Conservation (phyloP, 768 basidiomycete genomes). For the Tricholoma sp. region DNA sequence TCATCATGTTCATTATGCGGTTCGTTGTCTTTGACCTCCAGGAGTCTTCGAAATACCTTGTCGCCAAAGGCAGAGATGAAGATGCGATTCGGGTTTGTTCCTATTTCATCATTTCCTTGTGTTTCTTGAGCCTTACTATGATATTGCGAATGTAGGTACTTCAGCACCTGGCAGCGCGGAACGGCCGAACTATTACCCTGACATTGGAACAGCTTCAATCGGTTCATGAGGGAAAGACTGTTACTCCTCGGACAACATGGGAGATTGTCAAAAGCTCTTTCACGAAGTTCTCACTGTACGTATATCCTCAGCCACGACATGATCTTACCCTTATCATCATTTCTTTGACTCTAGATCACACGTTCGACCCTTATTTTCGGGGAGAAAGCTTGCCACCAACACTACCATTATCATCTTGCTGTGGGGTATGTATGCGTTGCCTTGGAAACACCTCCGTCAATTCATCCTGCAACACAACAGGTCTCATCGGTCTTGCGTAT, state of each 20-base stretch:
- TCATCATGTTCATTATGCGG: constrained; percentile 49
- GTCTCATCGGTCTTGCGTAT: constrained; percentile 47
- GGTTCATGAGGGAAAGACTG: constrained; percentile 16
- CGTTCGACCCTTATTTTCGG: constrained; percentile 44
- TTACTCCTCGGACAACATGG: constrained; percentile 18
- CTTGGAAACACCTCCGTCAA: background rate
- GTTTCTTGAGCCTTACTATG: background rate
- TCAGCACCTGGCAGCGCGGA: constrained; percentile 41
- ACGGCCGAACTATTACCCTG: constrained; percentile 40
- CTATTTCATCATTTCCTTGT: background rate
- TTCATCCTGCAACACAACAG: constrained; percentile 10
- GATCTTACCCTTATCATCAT: background rate
- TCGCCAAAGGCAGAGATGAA: constrained; percentile 50
- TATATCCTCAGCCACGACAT: background rate
- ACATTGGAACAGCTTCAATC: constrained; percentile 39
- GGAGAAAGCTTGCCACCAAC: constrained; percentile 37
- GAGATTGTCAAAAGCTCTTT: constrained; percentile 29
- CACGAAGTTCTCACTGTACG: constrained; percentile 35
- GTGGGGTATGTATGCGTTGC: constrained; percentile 35
- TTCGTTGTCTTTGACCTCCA: constrained; percentile 55
- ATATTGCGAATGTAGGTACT: constrained; percentile 30
- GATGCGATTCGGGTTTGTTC: constrained; percentile 43
- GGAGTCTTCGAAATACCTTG: constrained; percentile 59
- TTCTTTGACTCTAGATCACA: constrained; percentile 31
- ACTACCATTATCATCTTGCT: constrained; percentile 43